Evolutionary conservation across 768 basidiomycete species (phyloP).

Genomic region (Sarcomyxa edulis): DNA sequence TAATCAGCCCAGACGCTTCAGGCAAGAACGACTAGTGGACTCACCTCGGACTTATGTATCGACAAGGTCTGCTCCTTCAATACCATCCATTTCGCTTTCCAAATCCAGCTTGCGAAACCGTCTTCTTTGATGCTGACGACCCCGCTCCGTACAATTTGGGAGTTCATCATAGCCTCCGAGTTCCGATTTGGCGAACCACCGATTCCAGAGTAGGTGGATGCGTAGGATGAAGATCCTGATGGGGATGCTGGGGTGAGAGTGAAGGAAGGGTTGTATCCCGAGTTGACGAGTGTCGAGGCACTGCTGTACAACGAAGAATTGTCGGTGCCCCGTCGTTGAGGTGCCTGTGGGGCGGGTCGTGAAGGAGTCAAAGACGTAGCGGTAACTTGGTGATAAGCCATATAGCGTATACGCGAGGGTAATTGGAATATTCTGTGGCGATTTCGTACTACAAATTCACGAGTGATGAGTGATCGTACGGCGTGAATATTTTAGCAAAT

Average conservation of each 20-base stretch:
- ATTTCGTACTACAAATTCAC: neutral
- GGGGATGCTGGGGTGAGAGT: constrained; percentile 44
- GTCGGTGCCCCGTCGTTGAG: constrained; percentile 43
- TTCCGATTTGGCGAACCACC: constrained; percentile 70
- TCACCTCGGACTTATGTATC: constrained; percentile 90
- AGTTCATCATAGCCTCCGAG: constrained; percentile 26
- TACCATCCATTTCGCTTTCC: constrained; percentile 87
- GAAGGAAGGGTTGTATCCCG: constrained; percentile 59
- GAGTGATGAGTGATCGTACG: constrained; percentile 1
- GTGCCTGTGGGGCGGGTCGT: constrained; percentile 73
- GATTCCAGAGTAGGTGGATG: constrained; percentile 70
- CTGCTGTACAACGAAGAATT: constrained; percentile 29
- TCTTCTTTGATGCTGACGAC: constrained; percentile 89
- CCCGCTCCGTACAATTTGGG: constrained; percentile 62
- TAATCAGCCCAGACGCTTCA: neutral
- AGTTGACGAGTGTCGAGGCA: constrained; percentile 40
- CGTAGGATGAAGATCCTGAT: constrained; percentile 58
- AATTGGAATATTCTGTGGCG: neutral
- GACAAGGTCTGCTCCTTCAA: constrained; percentile 74
- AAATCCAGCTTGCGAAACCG: constrained; percentile 86
- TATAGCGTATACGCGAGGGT: too few relatives aligned
- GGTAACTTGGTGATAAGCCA: constrained; percentile 17
- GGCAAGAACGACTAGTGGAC: too few relatives aligned
- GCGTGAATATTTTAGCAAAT: neutral
- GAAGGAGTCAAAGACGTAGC: constrained; percentile 67